A percentile compares a stretch with the other conserved stretches of the same genome.
phyloP scores from a whole-genome alignment of 179 eudicot species.

The Gypsophila paniculata region DNA sequence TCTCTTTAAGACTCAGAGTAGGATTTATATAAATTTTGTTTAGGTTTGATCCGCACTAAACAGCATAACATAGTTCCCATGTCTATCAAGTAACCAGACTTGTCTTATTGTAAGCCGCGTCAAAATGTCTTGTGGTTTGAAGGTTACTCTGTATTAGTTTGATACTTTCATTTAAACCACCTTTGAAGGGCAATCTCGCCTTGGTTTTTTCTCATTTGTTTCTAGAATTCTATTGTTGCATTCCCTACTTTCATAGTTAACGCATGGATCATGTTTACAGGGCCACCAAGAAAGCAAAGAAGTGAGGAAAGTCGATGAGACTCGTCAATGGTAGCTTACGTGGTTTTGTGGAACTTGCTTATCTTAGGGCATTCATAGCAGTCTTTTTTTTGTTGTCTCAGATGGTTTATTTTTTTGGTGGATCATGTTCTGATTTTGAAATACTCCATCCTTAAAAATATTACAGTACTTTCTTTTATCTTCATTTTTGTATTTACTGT shows the following conservation, averaged over 20 bases:
- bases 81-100: too few relatives aligned
- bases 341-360: conserved; percentile 20
- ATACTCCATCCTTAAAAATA: conserved; percentile 18
- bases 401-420: conserved; percentile 25
- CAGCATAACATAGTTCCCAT: too few relatives aligned
- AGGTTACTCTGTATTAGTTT: too few relatives aligned
- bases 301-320: conserved; percentile 30
- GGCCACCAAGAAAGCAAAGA: conserved; percentile 58
- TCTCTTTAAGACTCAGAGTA: not conserved
- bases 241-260: not conserved
- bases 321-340: conserved; percentile 20
- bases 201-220: not conserved
- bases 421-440: conserved; percentile 29
- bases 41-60: too few relatives aligned
- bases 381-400: conserved; percentile 29
- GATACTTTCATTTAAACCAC: too few relatives aligned
- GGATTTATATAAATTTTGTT: accelerated
- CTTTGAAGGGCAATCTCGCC: too few relatives aligned
- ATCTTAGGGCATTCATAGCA: conserved; percentile 26
- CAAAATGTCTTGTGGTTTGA: too few relatives aligned
- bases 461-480: not conserved
- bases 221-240: too few relatives aligned
- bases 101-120: too few relatives aligned
- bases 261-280: conserved; percentile 25
- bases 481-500: not conserved